These are phyloP conservation scores for Yamadazyma mexicana DNA, from an alignment of 1,139 yeast genomes.

Conservation along the genomic window DNA sequence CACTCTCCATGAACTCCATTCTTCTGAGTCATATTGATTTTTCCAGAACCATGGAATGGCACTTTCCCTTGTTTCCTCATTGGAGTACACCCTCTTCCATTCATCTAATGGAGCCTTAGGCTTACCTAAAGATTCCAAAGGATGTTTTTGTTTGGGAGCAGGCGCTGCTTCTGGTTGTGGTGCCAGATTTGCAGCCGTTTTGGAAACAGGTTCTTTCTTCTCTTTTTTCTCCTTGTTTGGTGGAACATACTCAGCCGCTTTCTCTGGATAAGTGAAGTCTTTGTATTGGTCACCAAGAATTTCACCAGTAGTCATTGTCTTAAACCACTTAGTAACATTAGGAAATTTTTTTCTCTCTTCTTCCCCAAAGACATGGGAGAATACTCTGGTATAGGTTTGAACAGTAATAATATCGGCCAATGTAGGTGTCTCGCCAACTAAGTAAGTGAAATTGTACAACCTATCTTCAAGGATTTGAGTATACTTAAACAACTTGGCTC, in stretches of 20 bases:
- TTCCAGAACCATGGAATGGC: slow-evolving; percentile 99
- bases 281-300: slow-evolving; percentile 43
- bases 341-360: slow-evolving; percentile 82
- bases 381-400: slow-evolving; percentile 60
- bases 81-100: slow-evolving; percentile 97
- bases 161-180: slow-evolving; percentile 49
- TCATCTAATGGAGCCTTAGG: slow-evolving; percentile 78
- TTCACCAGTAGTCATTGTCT: slow-evolving; percentile 62
- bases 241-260: slow-evolving; percentile 67
- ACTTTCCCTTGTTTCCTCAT: slow-evolving; percentile 92
- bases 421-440: slow-evolving; percentile 88
- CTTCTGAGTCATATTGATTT: slow-evolving; percentile 84
- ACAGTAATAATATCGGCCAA: slow-evolving; percentile 80
- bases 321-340: slow-evolving; percentile 81
- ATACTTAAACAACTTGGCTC: slow-evolving; percentile 37
- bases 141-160: slow-evolving; percentile 81
- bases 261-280: slow-evolving; percentile 59
- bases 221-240: slow-evolving; percentile 87
- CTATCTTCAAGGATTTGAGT: slow-evolving; percentile 58
- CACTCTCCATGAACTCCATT: slow-evolving; percentile 94
- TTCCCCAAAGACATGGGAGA: slow-evolving; percentile 65
- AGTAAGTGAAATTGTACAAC: slow-evolving; percentile 75
- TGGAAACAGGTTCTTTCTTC: slow-evolving; percentile 38
- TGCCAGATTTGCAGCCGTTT: slow-evolving; percentile 36
- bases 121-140: slow-evolving; percentile 80